Conservation (phyloP, 2,329 filamentous ascomycete species). For the Gnomoniopsis sp. region DNA sequence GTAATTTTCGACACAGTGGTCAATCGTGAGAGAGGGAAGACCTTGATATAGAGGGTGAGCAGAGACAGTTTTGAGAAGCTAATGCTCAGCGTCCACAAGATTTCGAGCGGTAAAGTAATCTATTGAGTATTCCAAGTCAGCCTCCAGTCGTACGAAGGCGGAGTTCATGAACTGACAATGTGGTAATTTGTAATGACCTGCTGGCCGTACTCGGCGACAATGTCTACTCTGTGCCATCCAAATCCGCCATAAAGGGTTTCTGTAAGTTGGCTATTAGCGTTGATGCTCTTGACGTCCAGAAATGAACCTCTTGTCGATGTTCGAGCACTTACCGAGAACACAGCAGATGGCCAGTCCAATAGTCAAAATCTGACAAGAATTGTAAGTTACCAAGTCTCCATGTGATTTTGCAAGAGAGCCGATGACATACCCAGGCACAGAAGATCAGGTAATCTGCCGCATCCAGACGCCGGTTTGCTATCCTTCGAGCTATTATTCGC, state of each 20-base stretch:
- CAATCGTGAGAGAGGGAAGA: conserved; percentile 7
- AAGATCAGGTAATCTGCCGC: conserved; percentile 5
- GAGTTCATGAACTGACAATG: neutral
- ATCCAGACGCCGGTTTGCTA: conserved; percentile 11
- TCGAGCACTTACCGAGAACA: neutral
- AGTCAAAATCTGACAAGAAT: neutral
- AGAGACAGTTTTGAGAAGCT: conserved; percentile 13
- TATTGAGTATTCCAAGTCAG: neutral
- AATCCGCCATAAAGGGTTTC: conserved; percentile 8
- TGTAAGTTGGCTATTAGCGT: neutral
- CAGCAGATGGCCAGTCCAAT: conserved; percentile 1
- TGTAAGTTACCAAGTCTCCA: neutral
- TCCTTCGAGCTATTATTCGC: conserved; percentile 1
- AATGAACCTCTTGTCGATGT: neutral
- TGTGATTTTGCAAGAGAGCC: too few species aligned
- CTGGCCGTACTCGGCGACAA: neutral
- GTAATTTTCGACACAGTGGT: conserved; percentile 16
- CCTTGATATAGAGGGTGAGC: conserved; percentile 12
- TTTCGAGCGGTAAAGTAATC: conserved; percentile 9
- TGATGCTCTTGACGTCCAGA: neutral
- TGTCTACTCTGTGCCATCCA: conserved; percentile 8
- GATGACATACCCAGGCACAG: conserved; percentile 1
- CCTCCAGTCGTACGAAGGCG: too few species aligned
- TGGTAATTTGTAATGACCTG: conserved; percentile 8
- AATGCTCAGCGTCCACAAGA: conserved; percentile 13